phyloP scores from a whole-genome alignment of 768 basidiomycete genomes.

The Boletus fagicola region DNA sequence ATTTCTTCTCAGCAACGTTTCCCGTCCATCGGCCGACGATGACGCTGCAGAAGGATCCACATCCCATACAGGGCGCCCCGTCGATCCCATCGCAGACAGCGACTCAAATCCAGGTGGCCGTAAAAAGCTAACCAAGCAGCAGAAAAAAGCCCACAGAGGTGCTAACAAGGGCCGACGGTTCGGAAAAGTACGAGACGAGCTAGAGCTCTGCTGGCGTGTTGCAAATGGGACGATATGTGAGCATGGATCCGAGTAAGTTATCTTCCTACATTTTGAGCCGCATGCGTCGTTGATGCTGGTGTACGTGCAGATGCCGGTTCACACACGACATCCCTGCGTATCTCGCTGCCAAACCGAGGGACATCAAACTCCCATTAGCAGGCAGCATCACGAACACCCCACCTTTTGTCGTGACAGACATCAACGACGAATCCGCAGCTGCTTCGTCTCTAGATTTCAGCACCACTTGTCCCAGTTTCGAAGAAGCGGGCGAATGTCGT shows the following conservation, averaged over 20 bases:
- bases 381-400: conserved; percentile 43
- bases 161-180: conserved; percentile 84
- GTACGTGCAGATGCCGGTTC: conserved; percentile 60
- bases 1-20: conserved; percentile 37
- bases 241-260: conserved; percentile 58
- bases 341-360: conserved; percentile 70
- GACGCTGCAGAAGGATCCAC: conserved; percentile 65
- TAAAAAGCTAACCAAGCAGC: conserved; percentile 54
- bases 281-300: not conserved
- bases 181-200: conserved; percentile 71
- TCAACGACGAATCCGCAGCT: not conserved
- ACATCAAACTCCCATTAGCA: conserved; percentile 58
- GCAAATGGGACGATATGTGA: conserved; percentile 72
- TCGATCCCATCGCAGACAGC: conserved; percentile 35
- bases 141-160: conserved; percentile 72
- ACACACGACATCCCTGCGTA: conserved; percentile 78
- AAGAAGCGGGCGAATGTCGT: conserved; percentile 32
- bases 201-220: conserved; percentile 80
- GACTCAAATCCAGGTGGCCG: conserved; percentile 25
- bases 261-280: not conserved
- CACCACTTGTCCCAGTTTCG: conserved; percentile 27
- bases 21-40: conserved; percentile 43
- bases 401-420: conserved; percentile 46
- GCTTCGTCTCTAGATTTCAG: conserved; percentile 20
- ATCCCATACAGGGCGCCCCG: conserved; percentile 27